Percentiles rank a stretch among this genome's conserved stretches.
Conservation (phyloP, 176 grass and related monocot species). For the Musa troglodytarum region DNA sequence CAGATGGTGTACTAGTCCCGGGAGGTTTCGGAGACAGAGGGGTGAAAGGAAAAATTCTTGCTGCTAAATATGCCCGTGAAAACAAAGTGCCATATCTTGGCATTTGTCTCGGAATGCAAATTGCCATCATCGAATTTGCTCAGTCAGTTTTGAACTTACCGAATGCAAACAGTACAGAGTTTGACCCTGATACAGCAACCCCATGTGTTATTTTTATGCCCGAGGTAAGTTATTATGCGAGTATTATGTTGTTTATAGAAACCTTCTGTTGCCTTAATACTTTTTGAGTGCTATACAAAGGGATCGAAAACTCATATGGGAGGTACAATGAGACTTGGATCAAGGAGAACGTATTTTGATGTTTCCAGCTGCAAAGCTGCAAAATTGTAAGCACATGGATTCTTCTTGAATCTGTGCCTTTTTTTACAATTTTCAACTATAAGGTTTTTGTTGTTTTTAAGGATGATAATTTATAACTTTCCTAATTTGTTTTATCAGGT, state of each 20-base stretch:
- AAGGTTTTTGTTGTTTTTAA: background rate
- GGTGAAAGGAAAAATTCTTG: constrained; percentile 89
- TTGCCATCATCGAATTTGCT: constrained; percentile 84
- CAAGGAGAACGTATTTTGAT: constrained; percentile 33
- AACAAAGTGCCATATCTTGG: constrained; percentile 84
- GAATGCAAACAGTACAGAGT: constrained; percentile 82
- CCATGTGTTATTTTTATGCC: constrained; percentile 96
- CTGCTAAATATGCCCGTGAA: constrained; percentile 96
- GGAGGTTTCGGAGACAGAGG: constrained; percentile 95
- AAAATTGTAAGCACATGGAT: constrained; percentile 32
- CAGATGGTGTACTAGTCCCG: constrained; percentile 90
- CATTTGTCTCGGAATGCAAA: constrained; percentile 98
- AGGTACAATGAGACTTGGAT: constrained; percentile 46
- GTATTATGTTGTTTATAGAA: background rate
- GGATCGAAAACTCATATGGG: constrained; percentile 34
- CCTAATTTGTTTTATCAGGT: constrained; percentile 23
- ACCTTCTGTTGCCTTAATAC: background rate
- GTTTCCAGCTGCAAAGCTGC: constrained; percentile 26
- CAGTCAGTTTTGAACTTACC: constrained; percentile 71
- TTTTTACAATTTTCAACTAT: background rate
- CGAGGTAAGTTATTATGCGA: constrained; percentile 40
- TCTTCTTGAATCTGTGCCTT: background rate
- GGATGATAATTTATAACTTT: background rate
- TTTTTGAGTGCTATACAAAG: constrained; percentile 1
- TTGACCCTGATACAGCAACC: constrained; percentile 52